phyloP scores from a whole-genome alignment of 2,329 filamentous ascomycete species.

The Aspergillus puulaauensis region DNA sequence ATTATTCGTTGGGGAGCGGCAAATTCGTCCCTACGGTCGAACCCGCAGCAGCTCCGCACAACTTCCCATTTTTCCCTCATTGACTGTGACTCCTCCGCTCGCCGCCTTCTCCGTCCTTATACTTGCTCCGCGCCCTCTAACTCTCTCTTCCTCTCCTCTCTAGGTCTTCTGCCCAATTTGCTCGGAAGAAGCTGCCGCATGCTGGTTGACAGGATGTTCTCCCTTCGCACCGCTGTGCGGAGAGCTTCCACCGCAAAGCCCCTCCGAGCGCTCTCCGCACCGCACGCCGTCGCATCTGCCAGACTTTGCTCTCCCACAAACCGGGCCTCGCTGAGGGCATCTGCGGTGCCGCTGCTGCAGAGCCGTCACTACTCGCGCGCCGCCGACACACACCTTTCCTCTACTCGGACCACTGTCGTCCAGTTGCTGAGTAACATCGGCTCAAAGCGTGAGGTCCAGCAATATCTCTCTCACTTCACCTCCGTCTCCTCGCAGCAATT shows the following conservation, averaged over 20 bases:
- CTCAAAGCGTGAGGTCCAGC: constrained; percentile 92
- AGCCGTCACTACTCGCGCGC: constrained; percentile 47
- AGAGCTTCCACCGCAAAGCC: constrained; percentile 43
- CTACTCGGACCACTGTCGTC: constrained; percentile 77
- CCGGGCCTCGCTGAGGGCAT: constrained; percentile 27
- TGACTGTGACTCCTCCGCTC: constrained; percentile 8
- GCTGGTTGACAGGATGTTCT: constrained; percentile 43
- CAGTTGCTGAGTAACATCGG: constrained; percentile 93
- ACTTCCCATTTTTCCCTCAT: constrained; percentile 15
- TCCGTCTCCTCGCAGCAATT: constrained; percentile 96
- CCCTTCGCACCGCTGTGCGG: constrained; percentile 45
- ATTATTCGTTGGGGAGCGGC: constrained; percentile 14
- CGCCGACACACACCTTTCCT: constrained; percentile 52
- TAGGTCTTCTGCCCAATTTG: constrained; percentile 17
- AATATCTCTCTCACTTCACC: constrained; percentile 96
- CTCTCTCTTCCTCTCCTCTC: constrained; percentile 6
- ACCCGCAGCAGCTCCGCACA: constrained; percentile 18
- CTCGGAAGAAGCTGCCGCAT: constrained; percentile 39
- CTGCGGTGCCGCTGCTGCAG: constrained; percentile 29
- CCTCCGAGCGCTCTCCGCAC: constrained; percentile 42
- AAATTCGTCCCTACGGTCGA: constrained; percentile 14
- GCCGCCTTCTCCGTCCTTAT: constrained; percentile 15
- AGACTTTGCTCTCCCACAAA: constrained; percentile 26
- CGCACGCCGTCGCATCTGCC: constrained; percentile 31
- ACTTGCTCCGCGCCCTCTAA: constrained; percentile 21